Base-by-base conservation (phyloP, 345 rosid species). In the Populus euphratica region DNA sequence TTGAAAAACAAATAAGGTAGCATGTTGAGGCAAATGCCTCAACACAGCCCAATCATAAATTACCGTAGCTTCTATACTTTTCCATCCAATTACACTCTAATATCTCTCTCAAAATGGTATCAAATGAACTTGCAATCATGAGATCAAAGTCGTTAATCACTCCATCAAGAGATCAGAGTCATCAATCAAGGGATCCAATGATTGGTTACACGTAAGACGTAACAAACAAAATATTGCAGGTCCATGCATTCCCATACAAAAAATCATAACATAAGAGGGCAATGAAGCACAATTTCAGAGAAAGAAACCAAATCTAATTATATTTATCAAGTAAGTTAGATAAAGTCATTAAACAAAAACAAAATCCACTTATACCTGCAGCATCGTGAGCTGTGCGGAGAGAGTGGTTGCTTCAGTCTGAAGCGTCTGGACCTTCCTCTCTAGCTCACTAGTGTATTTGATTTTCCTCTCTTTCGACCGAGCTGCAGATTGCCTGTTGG, bases 351-450 rank as follows among this genome's bases (percentile, higher is more conserved):
- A 54, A 29, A 5, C 33, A 64, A 41, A 41, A 70, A 43, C 18
- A 33, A 80, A 66, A 25, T 8, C 49, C 6, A 39, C 33, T 33
- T 11, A 21, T 79, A 92, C 98, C 97, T 94, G 98, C 74, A 94
- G 81, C 89, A 91, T 76, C 5, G 97, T 91, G 82, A 94, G 95
- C 85, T 94, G 98, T 4, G 99, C 99, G n/a, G 99, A 95, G 72
- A 95, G 89, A 27, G 91, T 93, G 39, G 99, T 93, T 29, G 99
- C 99, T 87, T 95, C 99, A 23, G 92, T 89, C 86, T 95, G 99
- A 83, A 95, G 98, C 20, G 99, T 95, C 88, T 91, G 99, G 70
- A 95, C 99, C 81, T 93, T 95, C 91, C 91, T 95, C 86, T 95
- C 99, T 72, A 94, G 86, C 88, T 94, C 98, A 85, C 83, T 77